Evolutionary conservation across 2,329 filamentous ascomycete species (phyloP), one percentile per base, ranked within the genome.

Genomic region (Hawksworthiomyces lignivorus): DNA sequence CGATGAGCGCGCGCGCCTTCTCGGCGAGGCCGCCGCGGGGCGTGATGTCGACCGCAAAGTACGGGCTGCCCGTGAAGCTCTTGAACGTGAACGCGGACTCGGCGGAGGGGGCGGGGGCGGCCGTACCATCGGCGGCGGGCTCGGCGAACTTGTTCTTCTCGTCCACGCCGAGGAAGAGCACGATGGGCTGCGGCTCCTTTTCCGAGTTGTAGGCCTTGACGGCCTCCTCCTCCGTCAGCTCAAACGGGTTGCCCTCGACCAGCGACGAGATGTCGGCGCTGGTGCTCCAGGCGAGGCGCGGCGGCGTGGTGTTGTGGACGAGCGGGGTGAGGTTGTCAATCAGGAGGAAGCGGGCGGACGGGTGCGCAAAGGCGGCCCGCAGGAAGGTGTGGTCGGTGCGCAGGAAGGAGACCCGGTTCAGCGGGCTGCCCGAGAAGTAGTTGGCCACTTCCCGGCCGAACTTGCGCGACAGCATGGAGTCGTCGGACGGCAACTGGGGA

Each of bases 31-130:
- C 68, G 2, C 75, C 81, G 48, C 73, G 77, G 0, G 87, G 83
- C 4, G 89, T 94, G 17, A 95, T 75, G 58, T 97, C 92, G 11
- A 98, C 62, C 2, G 89, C 90, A 58, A 97, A 98, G 64, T 81
- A 94, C 2, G 92, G 89, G 36, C 74, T 72, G 4, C 90, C 92
- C 26, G 70, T 75, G 58, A 94, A 94, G 36, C 78, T 77, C 46
- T 78, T 80, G 55, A 82, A 83, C 45, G 69, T 56, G 39, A 84
- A 74, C 1, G 67, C 73, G 11, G 46, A 35, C 19, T 41, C 46
- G 15, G 60, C 55, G 33, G 60, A 48, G 12, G 36, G 48, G 11
- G 24, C 33, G 7, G 45, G 38, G 6, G 46, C 63, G 4, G 56
- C 45, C 39, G 42, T 32, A 6, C 41, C 63, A 4, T 56, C 44